Evolutionary conservation across 345 rosid species (phyloP).

Genomic region (Diplotaxis tenuifolia): DNA sequence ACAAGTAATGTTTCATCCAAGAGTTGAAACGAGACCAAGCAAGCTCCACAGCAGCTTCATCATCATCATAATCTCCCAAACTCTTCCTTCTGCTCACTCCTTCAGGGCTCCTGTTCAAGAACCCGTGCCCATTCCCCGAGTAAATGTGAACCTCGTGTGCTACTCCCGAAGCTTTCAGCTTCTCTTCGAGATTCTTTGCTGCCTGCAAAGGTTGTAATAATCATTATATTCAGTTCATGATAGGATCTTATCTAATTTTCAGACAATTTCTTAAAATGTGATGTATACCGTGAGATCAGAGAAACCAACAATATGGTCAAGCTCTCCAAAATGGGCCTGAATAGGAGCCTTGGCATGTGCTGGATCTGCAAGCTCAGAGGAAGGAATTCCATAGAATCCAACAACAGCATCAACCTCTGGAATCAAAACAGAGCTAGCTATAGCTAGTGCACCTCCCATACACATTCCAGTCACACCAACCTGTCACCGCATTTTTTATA

Average conservation of each 20-base stretch:
- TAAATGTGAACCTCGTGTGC: slow-evolving; percentile 84
- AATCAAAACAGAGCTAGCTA: slow-evolving; percentile 88
- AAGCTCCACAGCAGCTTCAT: slow-evolving; percentile 71
- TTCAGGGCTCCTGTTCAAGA: slow-evolving; percentile 77
- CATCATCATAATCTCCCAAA: slow-evolving; percentile 85
- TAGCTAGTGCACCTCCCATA: slow-evolving; percentile 92
- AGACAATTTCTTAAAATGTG: not conserved
- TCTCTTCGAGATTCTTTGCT: slow-evolving; percentile 79
- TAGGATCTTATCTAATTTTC: not conserved
- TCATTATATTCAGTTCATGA: not conserved
- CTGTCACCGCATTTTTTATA: slow-evolving; percentile 30
- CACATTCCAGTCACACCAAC: slow-evolving; percentile 95
- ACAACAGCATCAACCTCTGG: slow-evolving; percentile 88
- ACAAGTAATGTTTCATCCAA: slow-evolving; percentile 75
- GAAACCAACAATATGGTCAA: slow-evolving; percentile 75
- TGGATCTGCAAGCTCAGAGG: slow-evolving; percentile 81
- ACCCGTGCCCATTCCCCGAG: slow-evolving; percentile 70
- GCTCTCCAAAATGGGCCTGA: slow-evolving; percentile 95
- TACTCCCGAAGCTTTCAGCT: slow-evolving; percentile 71
- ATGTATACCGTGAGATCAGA: slow-evolving; percentile 61
- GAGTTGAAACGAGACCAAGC: slow-evolving; percentile 90
- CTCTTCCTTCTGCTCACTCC: slow-evolving; percentile 75
- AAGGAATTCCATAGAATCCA: slow-evolving; percentile 84
- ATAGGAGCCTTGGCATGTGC: slow-evolving; percentile 78
- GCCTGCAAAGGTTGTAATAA: slow-evolving; percentile 47